Evolutionary conservation across 2,329 filamentous ascomycete species (phyloP).

Genomic region (Beauveria varroae): DNA sequence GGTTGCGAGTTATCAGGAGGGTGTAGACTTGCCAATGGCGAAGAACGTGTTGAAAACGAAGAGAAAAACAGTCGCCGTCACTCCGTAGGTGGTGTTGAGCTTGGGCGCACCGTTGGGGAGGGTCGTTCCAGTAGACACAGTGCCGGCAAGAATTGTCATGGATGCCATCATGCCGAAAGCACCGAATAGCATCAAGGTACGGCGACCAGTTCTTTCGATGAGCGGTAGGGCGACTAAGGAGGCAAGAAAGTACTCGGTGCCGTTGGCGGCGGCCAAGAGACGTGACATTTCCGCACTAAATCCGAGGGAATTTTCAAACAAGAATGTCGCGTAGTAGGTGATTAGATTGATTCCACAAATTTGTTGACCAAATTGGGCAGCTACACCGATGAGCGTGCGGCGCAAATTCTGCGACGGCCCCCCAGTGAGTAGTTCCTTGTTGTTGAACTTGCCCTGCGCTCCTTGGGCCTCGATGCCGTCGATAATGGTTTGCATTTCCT

Average conservation of each 20-base stretch:
- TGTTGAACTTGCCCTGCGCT: constrained; percentile 22
- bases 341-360: constrained; percentile 41
- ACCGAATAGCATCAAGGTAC: constrained; percentile 56
- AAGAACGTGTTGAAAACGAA: constrained; percentile 58
- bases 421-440: constrained; percentile 32
- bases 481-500: constrained; percentile 37
- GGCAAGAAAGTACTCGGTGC: constrained; percentile 34
- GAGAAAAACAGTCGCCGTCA: constrained; percentile 39
- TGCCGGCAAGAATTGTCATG: constrained; percentile 47
- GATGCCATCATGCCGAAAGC: constrained; percentile 56
- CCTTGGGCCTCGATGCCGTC: constrained; percentile 22
- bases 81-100: constrained; percentile 20
- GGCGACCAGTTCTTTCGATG: constrained; percentile 47
- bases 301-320: constrained; percentile 35
- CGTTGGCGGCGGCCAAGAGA: constrained; percentile 47
- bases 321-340: constrained; percentile 33
- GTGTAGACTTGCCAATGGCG: constrained; percentile 25
- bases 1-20: too few species aligned
- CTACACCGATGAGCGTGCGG: constrained; percentile 38
- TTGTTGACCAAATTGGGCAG: constrained; percentile 41
- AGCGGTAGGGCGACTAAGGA: constrained; percentile 30
- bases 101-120: constrained; percentile 20
- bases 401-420: constrained; percentile 33
- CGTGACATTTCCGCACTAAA: constrained; percentile 39
- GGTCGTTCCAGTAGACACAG: constrained; percentile 23